These are phyloP conservation scores for Penicillium psychrofluorescens DNA, from an alignment of 495 filamentous ascomycete species.

Conservation along the genomic window DNA sequence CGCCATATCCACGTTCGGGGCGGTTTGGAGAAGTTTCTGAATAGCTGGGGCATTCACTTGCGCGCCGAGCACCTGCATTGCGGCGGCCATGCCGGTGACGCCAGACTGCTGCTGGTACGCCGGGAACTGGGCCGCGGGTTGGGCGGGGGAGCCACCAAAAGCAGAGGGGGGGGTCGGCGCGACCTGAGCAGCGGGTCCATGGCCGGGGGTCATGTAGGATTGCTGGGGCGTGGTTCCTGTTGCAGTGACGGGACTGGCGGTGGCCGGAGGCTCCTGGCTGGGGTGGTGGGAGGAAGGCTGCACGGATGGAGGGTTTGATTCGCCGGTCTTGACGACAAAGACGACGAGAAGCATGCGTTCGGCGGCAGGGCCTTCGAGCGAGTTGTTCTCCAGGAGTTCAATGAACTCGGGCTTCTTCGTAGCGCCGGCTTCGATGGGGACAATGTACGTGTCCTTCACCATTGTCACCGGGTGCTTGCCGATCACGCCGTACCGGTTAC, in stretches of 20 bases:
- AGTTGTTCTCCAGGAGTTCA: conserved; percentile 65
- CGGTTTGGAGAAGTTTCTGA: conserved; percentile 58
- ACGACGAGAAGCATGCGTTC: conserved; percentile 69
- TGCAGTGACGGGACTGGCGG: conserved; percentile 39
- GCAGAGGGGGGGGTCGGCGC: conserved; percentile 19
- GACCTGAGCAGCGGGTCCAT: conserved; percentile 14
- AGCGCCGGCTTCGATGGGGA: conserved; percentile 59
- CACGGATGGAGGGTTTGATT: conserved; percentile 36
- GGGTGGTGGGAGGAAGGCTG: conserved; percentile 37
- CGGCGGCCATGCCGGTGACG: conserved; percentile 15
- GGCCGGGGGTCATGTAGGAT: conserved; percentile 20
- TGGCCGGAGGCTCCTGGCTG: conserved; percentile 28
- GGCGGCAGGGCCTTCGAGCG: conserved; percentile 54
- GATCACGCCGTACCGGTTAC: conserved; percentile 75
- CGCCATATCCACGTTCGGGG: conserved; percentile 49
- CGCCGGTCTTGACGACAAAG: conserved; percentile 59
- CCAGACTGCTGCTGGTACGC: too few relatives aligned
- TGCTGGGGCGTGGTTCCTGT: conserved; percentile 32
- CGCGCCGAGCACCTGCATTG: conserved; percentile 48
- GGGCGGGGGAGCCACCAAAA: conserved; percentile 10
- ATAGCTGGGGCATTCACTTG: conserved; percentile 56
- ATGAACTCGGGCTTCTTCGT: conserved; percentile 63
- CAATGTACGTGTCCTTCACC: conserved; percentile 71
- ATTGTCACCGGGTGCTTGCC: conserved; percentile 59
- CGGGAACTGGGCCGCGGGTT: conserved; percentile 6